These are phyloP conservation scores for Neurospora discreta DNA, from an alignment of 495 filamentous ascomycete genomes.

Conservation along the genomic window DNA sequence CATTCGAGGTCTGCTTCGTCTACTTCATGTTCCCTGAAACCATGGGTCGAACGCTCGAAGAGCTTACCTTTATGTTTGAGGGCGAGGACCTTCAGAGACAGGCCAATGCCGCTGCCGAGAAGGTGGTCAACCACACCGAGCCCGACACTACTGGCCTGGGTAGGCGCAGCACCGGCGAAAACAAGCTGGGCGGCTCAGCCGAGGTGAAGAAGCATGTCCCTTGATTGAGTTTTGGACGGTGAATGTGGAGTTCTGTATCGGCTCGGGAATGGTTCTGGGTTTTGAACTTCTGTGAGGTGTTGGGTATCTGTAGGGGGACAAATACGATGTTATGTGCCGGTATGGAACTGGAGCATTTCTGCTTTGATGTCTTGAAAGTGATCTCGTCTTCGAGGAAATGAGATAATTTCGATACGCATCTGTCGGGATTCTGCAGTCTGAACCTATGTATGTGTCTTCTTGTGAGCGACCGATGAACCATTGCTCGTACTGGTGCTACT, in stretches of 20 bases:
- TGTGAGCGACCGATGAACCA: not conserved
- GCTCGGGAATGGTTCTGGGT: not conserved
- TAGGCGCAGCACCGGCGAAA: not conserved
- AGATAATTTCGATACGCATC: not conserved
- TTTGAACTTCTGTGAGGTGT: not conserved
- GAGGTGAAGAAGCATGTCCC: slow-evolving; percentile 7
- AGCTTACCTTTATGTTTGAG: slow-evolving; percentile 48
- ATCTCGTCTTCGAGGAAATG: not conserved
- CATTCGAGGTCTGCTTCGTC: slow-evolving; percentile 45
- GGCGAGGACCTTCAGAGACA: slow-evolving; percentile 29
- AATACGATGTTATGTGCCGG: not conserved
- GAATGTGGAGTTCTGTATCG: not conserved
- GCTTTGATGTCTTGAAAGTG: not conserved
- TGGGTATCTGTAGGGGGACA: not conserved
- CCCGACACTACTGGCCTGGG: not conserved
- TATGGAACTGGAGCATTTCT: not conserved
- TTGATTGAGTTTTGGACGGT: not conserved
- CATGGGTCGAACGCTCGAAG: slow-evolving; percentile 48
- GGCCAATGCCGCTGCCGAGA: slow-evolving; percentile 28
- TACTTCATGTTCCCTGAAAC: slow-evolving; percentile 59
- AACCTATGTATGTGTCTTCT: not conserved
- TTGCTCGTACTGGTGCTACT: not conserved
- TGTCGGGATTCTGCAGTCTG: too few relatives aligned
- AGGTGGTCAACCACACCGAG: slow-evolving; percentile 20
- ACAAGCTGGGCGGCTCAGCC: not conserved